Evolutionary conservation across 306 rosid species (phyloP), one percentile per base, ranked within the genome.

Genomic region (Myrica gale): DNA sequence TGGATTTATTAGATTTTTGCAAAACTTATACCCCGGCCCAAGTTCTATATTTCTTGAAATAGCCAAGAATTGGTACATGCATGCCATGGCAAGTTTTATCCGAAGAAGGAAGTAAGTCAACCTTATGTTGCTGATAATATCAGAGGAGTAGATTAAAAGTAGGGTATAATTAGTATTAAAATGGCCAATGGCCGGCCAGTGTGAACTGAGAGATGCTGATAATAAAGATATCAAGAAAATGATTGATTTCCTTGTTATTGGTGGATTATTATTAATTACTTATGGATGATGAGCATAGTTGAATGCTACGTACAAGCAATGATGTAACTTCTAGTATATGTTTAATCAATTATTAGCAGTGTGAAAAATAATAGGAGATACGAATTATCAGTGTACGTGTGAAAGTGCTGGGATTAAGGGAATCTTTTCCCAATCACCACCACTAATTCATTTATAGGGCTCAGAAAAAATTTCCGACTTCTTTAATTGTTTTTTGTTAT

Each of bases 191-290:
- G 37, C 37, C 37, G 13, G 20, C 19, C 48, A 69, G 73, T 48
- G 56, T 69, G 73, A 69, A 69, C 73, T 20, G 58, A 47, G n/a
- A 47, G 56, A 69, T 69, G 9, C 73, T 15, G 73, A 69, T 69
- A 48, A 47, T 47, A 45, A 48, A 46, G 2, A 69, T 47, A 7
- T 10, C 15, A 11, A 5, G 16, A 46, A 19, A 19, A 68, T 46
- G 72, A 17, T 46, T 68, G 32, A 4, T 68, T 20, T 19, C 39
- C 12, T 43, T 43, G 32, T 44, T 9, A 20, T 41, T 9, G 72
- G 37, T 45, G 54, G 20, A n/a, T 46, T 21, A 68, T 20, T 32
- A 32, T 43, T 4, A 68, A 17, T 43, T 45, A 45, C 6, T 45
- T 45, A 45, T 45, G 6, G 9, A 5, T 9, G 7, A 37, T 9